phyloP scores from a whole-genome alignment of 1,139 yeast species.

The Kodamaea suecica region DNA sequence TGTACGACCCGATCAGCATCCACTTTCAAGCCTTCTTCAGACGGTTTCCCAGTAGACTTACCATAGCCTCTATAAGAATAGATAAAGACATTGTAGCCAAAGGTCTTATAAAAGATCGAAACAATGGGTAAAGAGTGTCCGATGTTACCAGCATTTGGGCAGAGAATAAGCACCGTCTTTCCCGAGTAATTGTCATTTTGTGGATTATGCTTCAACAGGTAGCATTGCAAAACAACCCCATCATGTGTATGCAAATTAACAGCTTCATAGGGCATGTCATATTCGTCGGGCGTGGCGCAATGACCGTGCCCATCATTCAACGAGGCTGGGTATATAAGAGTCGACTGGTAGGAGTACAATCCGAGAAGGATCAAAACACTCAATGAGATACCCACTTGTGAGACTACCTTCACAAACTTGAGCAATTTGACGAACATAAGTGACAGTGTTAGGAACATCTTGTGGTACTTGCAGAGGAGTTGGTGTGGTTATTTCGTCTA shows the following conservation, averaged over 20 bases:
- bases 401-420: conserved; percentile 12
- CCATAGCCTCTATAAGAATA: conserved; percentile 95
- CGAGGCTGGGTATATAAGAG: conserved; percentile 76
- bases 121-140: conserved; percentile 90
- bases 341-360: conserved; percentile 64
- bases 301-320: conserved; percentile 72
- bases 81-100: conserved; percentile 76
- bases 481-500: no score
- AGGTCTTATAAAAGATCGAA: conserved; percentile 58
- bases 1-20: conserved; percentile 78
- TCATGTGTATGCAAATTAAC: conserved; percentile 65
- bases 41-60: conserved; percentile 70
- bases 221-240: conserved; percentile 49
- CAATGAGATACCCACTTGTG: conserved; percentile 32
- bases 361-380: conserved; percentile 48
- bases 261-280: conserved; percentile 66
- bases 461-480: no score
- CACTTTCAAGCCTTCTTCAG: conserved; percentile 73
- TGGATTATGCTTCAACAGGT: conserved; percentile 47
- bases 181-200: conserved; percentile 41
- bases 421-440: conserved; percentile 9
- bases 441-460: conserved; percentile 10
- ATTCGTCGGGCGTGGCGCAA: conserved; percentile 78
- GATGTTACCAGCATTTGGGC: conserved; percentile 96
- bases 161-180: conserved; percentile 73